phyloP scores from a whole-genome alignment of 495 filamentous ascomycete genomes.

The Xylona heveae region DNA sequence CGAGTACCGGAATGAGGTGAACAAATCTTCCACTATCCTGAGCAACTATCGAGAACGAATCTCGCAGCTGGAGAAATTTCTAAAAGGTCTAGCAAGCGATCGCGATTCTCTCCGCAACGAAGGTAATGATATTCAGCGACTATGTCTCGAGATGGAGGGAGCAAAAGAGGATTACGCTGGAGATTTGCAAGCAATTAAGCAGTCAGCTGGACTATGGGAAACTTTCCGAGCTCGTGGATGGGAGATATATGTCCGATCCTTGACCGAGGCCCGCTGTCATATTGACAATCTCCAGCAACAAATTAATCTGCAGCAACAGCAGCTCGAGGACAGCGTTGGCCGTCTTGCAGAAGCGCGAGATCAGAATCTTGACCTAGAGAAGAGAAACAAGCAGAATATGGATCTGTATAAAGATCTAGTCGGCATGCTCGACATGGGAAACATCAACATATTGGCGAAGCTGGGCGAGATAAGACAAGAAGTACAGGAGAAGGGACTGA shows the following conservation, averaged over 20 bases:
- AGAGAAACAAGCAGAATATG: neutral
- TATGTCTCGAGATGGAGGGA: neutral
- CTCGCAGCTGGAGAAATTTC: too few species aligned
- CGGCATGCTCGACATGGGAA: neutral
- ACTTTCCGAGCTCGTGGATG: neutral
- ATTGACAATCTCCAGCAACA: neutral
- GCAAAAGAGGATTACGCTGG: neutral
- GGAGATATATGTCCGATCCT: slow-evolving; percentile 1
- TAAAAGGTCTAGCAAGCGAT: neutral
- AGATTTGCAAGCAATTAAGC: neutral
- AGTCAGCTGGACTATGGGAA: neutral
- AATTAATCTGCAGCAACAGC: neutral
- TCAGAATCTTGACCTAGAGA: slow-evolving; percentile 1
- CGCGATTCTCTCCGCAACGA: neutral
- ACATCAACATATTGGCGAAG: neutral
- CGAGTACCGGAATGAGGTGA: too few species aligned
- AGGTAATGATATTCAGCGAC: neutral
- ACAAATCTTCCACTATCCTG: too few species aligned
- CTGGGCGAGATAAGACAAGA: neutral
- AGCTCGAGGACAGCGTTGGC: slow-evolving; percentile 1
- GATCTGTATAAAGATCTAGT: neutral
- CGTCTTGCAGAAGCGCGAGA: slow-evolving; percentile 3
- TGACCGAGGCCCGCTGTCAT: neutral
- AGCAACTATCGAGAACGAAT: too few species aligned
- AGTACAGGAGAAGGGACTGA: too few species aligned